Base-by-base conservation (phyloP, 2,329 filamentous ascomycete genomes). In the Lasiodiplodia sp. region DNA sequence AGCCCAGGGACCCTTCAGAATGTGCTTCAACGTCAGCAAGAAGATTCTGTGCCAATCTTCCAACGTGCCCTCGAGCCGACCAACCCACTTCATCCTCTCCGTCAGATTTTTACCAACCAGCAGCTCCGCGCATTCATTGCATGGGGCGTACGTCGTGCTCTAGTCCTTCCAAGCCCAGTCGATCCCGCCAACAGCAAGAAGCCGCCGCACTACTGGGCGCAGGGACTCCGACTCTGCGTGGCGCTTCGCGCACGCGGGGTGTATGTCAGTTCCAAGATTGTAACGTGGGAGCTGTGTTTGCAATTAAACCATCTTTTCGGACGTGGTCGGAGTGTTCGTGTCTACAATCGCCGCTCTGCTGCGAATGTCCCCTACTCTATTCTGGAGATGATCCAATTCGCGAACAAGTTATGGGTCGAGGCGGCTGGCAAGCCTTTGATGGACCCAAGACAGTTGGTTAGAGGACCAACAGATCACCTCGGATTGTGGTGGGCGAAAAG, bases 91-190 rank as follows among this genome's bases (percentile, higher is more conserved):
- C 77, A 79, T 57, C 77, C 78, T 10, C 64, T 79, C 25, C 72
- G 74, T 8, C 62, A 69, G 28, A 69, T 80, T 1, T 77, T 79
- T 37, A 70, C 71, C 0, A 68, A 69, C 1, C 67, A 70, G 0
- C 73, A 78, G 34, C 71, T 75, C 21, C 75, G 77, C 66, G 77
- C 67, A 3, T 70, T 80, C 40, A 70, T 80, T 37, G 69, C 74
- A 2, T 80, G 78, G 78, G 78, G 78, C 8, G 76, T 80, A 63
- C 72, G 72, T 28, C 72, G 75, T 18, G 75, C 73, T 5, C 69
- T 78, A 28, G 71, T 77, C 2, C 70, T 71, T 31, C 73, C 74
- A 21, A 72, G 73, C 2, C 66, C 69, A 2, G 64, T 71, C 1
- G 31, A 64, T 25, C 47, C 44, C 5, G 23, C 38, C 1, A 49